Percentiles rank a stretch among this genome's conserved stretches.
phyloP scores from a whole-genome alignment of 192 early-diverging fungal genomes.

The Coemansia sp. region DNA sequence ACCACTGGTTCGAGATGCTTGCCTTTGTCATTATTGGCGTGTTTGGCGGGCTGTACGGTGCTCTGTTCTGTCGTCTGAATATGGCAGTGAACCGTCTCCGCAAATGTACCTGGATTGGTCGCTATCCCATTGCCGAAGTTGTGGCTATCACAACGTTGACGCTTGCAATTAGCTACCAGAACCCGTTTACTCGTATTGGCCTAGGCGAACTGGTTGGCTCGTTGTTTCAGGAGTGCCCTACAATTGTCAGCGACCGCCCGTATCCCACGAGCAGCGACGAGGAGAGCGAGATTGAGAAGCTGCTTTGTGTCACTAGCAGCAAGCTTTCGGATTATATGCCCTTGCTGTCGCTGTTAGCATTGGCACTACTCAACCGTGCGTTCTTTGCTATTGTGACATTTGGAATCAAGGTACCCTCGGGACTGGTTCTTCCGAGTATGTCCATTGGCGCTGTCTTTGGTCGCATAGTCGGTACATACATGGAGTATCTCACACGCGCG shows the following conservation, averaged over 20 bases:
- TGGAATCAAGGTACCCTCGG: constrained; percentile 57
- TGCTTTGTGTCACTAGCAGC: constrained; percentile 60
- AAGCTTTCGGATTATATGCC: constrained; percentile 44
- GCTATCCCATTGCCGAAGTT: constrained; percentile 76
- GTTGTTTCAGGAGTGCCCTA: constrained; percentile 87
- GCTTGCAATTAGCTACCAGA: constrained; percentile 71
- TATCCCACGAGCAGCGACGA: constrained; percentile 43
- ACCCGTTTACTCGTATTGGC: constrained; percentile 83
- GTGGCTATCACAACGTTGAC: constrained; percentile 70
- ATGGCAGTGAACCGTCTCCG: constrained; percentile 68
- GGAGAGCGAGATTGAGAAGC: constrained; percentile 62
- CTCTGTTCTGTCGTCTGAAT: constrained; percentile 75
- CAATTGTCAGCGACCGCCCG: constrained; percentile 14
- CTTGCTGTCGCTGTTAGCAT: constrained; percentile 43
- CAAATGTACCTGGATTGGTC: constrained; percentile 67
- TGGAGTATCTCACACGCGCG: constrained; percentile 50
- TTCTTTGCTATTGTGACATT: constrained; percentile 57
- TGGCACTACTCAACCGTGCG: constrained; percentile 51
- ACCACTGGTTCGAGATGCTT: constrained; percentile 72
- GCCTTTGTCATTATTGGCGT: constrained; percentile 68
- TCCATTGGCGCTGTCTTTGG: constrained; percentile 58
- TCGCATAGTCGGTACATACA: constrained; percentile 40
- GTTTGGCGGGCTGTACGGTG: constrained; percentile 81
- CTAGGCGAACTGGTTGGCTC: constrained; percentile 81
- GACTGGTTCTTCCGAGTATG: constrained; percentile 58